A percentile compares a stretch with the other conserved stretches of the same genome.
Evolutionary conservation across 139 green algal species (phyloP).

Genomic region (Chlorella sp.): DNA sequence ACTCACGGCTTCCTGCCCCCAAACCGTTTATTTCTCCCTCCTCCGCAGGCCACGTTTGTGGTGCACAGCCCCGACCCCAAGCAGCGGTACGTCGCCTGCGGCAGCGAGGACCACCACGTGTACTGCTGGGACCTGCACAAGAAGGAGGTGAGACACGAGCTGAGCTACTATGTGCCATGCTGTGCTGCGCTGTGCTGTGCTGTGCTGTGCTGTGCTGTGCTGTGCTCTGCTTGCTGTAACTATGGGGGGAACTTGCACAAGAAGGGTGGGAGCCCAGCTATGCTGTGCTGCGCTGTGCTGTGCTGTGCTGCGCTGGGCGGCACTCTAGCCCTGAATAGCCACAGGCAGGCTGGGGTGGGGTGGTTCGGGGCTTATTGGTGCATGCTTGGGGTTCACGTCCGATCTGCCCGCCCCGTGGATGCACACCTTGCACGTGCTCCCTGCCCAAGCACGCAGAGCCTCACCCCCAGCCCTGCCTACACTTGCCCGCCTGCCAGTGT

Average conservation of each 20-base stretch:
- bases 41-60: constrained; percentile 53
- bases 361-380: too few species aligned
- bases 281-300: too few species aligned
- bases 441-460: not conserved
- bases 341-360: too few species aligned
- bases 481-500: not conserved
- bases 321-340: too few species aligned
- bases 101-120: constrained; percentile 85
- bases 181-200: not conserved
- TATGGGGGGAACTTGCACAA: too few species aligned
- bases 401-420: not conserved
- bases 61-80: constrained; percentile 29
- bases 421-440: not conserved
- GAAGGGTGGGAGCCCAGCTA: too few species aligned
- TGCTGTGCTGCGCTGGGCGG: too few species aligned
- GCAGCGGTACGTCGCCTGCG: constrained; percentile 72
- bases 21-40: not conserved
- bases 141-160: not conserved
- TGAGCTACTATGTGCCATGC: not conserved
- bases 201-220: not conserved
- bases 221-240: not conserved
- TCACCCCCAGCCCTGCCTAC: not conserved
- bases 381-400: too few species aligned
- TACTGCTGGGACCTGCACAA: constrained; percentile 86
- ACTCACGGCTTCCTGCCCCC: not conserved